These are phyloP conservation scores for Schizothecium vesticola DNA, from an alignment of 495 filamentous ascomycete genomes.

Conservation along the genomic window DNA sequence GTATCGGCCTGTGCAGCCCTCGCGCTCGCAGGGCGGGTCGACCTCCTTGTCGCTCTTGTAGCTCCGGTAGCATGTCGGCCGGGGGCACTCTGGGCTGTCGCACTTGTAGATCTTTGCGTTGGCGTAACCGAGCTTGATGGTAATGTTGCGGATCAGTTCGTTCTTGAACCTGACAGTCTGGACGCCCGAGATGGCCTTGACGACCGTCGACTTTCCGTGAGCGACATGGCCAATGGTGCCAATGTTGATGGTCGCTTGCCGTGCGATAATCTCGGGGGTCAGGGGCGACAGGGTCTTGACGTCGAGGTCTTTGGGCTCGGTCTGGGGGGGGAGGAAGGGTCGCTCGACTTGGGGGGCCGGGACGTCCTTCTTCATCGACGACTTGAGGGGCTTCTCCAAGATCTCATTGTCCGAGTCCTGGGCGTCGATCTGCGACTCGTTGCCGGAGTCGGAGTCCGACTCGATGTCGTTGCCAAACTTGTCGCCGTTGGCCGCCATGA, in stretches of 20 bases:
- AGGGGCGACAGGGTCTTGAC: constrained; percentile 71
- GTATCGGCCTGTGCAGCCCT: constrained; percentile 82
- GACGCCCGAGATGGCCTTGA: constrained; percentile 97
- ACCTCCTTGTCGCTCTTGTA: constrained; percentile 98
- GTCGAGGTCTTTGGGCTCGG: constrained; percentile 80
- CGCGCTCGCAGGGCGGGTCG: constrained; percentile 88
- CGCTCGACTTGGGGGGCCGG: constrained; percentile 35
- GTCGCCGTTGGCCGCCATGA: constrained; percentile 44
- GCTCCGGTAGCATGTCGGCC: constrained; percentile 92
- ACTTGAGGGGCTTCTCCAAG: constrained; percentile 41
- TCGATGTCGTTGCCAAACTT: constrained; percentile 46
- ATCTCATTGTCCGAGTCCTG: constrained; percentile 35
- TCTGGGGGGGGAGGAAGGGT: constrained; percentile 74
- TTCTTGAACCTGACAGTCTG: constrained; percentile 99
- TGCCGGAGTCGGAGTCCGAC: constrained; percentile 43
- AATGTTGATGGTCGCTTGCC: constrained; percentile 98
- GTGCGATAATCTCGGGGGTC: constrained; percentile 91
- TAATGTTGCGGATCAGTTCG: constrained; percentile 97
- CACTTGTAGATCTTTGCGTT: constrained; percentile 99
- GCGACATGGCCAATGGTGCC: constrained; percentile 98
- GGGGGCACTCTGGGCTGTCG: constrained; percentile 80
- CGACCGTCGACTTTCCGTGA: constrained; percentile 96
- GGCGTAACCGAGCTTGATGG: constrained; percentile 98
- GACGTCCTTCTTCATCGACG: constrained; percentile 44
- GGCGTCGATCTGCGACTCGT: constrained; percentile 38